phyloP scores from a whole-genome alignment of 2,329 filamentous ascomycete species.

The Apiospora arundinis region DNA sequence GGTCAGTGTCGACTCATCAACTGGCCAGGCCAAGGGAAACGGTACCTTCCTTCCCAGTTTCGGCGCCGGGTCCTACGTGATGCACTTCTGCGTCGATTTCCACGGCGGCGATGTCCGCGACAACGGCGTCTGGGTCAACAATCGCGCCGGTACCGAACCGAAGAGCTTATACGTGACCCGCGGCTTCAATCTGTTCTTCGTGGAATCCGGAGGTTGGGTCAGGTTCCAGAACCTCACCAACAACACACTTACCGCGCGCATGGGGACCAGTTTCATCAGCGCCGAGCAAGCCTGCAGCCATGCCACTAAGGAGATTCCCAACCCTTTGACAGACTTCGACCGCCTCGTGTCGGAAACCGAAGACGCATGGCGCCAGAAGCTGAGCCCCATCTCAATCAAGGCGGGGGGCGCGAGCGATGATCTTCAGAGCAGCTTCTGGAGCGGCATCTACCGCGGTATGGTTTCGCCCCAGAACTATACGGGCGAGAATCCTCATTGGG shows the following conservation, averaged over 20 bases:
- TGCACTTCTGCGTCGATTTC: conserved; percentile 69
- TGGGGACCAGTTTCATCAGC: conserved; percentile 70
- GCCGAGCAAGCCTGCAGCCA: conserved; percentile 66
- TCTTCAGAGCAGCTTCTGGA: conserved; percentile 66
- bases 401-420: conserved; percentile 54
- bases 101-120: conserved; percentile 46
- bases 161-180: conserved; percentile 46
- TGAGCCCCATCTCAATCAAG: conserved; percentile 59
- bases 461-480: conserved; percentile 72
- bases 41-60: conserved; percentile 67
- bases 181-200: conserved; percentile 49
- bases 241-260: conserved; percentile 60
- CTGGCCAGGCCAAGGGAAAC: conserved; percentile 61
- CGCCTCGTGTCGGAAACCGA: conserved; percentile 55
- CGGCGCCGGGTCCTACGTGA: conserved; percentile 62
- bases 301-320: conserved; percentile 66
- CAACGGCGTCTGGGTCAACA: conserved; percentile 48
- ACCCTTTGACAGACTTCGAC: conserved; percentile 64
- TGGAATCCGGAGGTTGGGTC: conserved; percentile 60
- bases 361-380: conserved; percentile 62
- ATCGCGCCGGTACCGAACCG: conserved; percentile 45
- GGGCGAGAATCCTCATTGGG: conserved; percentile 67
- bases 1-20: conserved; percentile 54
- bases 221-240: conserved; percentile 55
- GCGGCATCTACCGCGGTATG: conserved; percentile 65